Percentiles rank a stretch among this genome's conserved stretches.
Evolutionary conservation across 1,284 basidiomycete genomes (phyloP).

Genomic region (Ceratobasidium sp.): DNA sequence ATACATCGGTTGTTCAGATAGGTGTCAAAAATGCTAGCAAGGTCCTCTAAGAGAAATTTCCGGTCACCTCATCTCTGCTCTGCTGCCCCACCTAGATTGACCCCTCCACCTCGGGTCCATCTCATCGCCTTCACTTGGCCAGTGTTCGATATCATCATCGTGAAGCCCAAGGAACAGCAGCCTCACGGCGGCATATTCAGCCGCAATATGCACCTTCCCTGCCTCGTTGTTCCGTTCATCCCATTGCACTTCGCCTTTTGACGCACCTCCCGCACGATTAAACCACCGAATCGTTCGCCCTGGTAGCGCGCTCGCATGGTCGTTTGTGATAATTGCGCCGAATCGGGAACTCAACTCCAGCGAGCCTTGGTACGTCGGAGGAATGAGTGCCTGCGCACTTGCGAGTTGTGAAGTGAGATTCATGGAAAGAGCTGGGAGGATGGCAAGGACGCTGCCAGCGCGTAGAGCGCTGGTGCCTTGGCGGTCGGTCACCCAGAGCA

Average conservation of each 20-base stretch:
- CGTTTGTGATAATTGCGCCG: not conserved
- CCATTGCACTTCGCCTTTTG: not conserved
- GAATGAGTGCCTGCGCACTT: slow-evolving; percentile 1
- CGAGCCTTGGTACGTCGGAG: slow-evolving; percentile 9
- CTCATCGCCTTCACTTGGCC: slow-evolving; percentile 11
- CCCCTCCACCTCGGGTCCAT: not conserved
- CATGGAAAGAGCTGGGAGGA: not conserved
- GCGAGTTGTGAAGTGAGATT: slow-evolving; percentile 8
- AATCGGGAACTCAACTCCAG: slow-evolving; percentile 10
- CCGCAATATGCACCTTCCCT: not conserved
- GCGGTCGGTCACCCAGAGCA: slow-evolving; percentile 5
- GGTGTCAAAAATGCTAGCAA: not conserved
- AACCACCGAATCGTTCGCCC: slow-evolving; percentile 2
- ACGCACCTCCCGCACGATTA: not conserved
- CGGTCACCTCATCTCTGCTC: not conserved
- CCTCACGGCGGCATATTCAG: slow-evolving; percentile 2
- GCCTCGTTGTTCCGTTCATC: not conserved
- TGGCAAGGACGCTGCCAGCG: not conserved
- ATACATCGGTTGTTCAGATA: not conserved
- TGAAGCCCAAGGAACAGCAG: slow-evolving; percentile 27
- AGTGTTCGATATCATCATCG: slow-evolving; percentile 2
- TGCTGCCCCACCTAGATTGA: not conserved
- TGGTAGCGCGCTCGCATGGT: not conserved
- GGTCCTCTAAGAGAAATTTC: not conserved
- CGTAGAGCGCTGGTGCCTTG: not conserved